phyloP scores from a whole-genome alignment of 1,284 basidiomycete genomes.

The Ganoderma multipileum region DNA sequence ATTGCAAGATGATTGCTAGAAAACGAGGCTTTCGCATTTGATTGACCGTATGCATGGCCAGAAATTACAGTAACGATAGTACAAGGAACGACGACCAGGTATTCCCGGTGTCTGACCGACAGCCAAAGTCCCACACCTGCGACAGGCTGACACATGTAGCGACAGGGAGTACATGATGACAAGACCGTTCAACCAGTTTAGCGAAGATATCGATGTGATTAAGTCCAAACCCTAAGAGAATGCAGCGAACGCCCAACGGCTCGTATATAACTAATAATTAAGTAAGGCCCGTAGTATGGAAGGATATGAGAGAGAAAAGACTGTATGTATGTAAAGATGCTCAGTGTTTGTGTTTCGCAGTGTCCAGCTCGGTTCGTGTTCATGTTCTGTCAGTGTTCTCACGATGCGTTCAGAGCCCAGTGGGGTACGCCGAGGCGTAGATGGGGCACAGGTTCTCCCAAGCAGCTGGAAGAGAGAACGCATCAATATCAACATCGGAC shows the following conservation, averaged over 20 bases:
- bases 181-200: not conserved
- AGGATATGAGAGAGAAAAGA: not conserved
- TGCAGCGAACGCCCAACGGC: not conserved
- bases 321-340: not conserved
- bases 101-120: too few species aligned
- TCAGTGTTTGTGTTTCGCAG: not conserved
- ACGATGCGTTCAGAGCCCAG: not conserved
- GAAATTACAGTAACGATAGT: too few species aligned
- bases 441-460: constrained; percentile 22
- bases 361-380: not conserved
- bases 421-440: constrained; percentile 14
- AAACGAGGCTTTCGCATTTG: too few species aligned
- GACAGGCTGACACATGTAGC: too few species aligned
- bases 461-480: not conserved
- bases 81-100: too few species aligned
- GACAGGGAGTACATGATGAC: not conserved
- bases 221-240: not conserved
- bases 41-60: too few species aligned
- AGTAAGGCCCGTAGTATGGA: not conserved
- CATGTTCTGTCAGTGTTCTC: not conserved
- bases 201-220: not conserved
- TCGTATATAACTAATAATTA: not conserved
- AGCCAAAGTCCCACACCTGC: too few species aligned
- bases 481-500: not conserved
- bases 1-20: too few species aligned